A percentile compares a stretch with the other conserved stretches of the same genome.
Conservation (phyloP, 495 filamentous ascomycete genomes). For the Chaetomium tenue region DNA sequence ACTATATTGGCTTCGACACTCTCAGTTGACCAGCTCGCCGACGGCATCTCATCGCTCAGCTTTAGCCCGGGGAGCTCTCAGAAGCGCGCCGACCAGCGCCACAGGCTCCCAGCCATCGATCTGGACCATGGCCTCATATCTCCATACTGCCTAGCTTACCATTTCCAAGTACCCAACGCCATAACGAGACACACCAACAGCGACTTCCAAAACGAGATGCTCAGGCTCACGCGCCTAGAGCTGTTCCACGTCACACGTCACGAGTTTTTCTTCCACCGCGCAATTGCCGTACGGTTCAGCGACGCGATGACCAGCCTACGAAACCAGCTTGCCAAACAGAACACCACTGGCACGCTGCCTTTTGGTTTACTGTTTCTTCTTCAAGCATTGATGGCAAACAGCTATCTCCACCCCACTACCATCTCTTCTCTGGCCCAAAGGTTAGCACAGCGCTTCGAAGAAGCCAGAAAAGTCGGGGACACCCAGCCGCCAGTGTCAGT, state of each 20-base stretch:
- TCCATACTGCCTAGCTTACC: conserved; percentile 23
- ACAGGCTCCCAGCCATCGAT: conserved; percentile 28
- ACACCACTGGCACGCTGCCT: conserved; percentile 23
- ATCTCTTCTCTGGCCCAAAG: conserved; percentile 41
- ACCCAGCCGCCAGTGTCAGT: conserved; percentile 37
- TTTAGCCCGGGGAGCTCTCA: neutral
- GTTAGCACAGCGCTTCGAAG: conserved; percentile 9
- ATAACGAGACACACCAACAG: conserved; percentile 3
- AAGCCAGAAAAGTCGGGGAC: conserved; percentile 18
- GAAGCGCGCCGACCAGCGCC: conserved; percentile 29
- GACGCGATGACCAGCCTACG: conserved; percentile 25
- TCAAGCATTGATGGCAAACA: conserved; percentile 53
- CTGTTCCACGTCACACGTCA: conserved; percentile 30
- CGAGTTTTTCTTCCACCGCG: conserved; percentile 18
- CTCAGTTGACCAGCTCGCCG: neutral
- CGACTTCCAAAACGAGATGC: conserved; percentile 23
- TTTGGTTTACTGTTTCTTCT: conserved; percentile 49
- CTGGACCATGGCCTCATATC: conserved; percentile 17
- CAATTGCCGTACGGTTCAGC: conserved; percentile 14
- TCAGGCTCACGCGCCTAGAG: conserved; percentile 29
- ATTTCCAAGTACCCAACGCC: conserved; percentile 17
- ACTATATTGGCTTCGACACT: conserved; percentile 18
- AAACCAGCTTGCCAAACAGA: conserved; percentile 20
- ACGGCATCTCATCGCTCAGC: neutral
- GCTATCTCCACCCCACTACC: conserved; percentile 48